phyloP scores from a whole-genome alignment of 2,329 filamentous ascomycete genomes.

The Beauveria bassiana region DNA sequence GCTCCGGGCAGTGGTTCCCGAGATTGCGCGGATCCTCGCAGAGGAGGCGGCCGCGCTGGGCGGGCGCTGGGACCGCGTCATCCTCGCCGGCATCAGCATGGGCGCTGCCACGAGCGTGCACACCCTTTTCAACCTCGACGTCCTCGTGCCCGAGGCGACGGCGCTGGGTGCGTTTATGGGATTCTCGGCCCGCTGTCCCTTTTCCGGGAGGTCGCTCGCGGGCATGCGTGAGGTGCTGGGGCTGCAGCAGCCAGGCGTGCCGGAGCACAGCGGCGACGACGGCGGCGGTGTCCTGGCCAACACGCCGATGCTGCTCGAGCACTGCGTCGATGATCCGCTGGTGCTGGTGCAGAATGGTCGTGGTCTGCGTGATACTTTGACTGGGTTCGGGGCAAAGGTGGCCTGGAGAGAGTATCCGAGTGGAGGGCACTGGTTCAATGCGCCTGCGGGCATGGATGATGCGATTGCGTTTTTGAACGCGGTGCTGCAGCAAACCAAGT shows the following conservation, averaged over 20 bases:
- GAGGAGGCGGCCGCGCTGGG: constrained; percentile 28
- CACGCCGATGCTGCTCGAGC: constrained; percentile 37
- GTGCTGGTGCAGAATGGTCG: constrained; percentile 31
- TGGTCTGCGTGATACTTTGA: constrained; percentile 26
- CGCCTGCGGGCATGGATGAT: constrained; percentile 35
- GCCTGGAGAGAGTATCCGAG: constrained; percentile 33
- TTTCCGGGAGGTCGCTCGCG: constrained; percentile 23
- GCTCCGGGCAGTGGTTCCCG: constrained; percentile 28
- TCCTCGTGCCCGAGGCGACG: constrained; percentile 12
- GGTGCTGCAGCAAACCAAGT: not conserved
- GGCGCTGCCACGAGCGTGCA: constrained; percentile 34
- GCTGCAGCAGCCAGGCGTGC: constrained; percentile 15
- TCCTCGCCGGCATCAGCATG: constrained; percentile 40
- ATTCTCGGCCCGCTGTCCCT: constrained; percentile 30
- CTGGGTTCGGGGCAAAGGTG: constrained; percentile 29
- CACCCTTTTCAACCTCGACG: constrained; percentile 27
- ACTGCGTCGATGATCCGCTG: constrained; percentile 36
- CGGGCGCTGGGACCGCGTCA: constrained; percentile 29
- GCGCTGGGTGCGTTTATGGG: constrained; percentile 29
- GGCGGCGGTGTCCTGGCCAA: constrained; percentile 22
- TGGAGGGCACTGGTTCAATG: constrained; percentile 38
- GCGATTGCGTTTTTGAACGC: constrained; percentile 25
- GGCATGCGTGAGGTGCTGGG: constrained; percentile 26
- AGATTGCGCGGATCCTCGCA: constrained; percentile 25
- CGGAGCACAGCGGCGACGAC: constrained; percentile 14